phyloP scores from a whole-genome alignment of 805 yeast genomes.

The Candida hispaniensis region DNA sequence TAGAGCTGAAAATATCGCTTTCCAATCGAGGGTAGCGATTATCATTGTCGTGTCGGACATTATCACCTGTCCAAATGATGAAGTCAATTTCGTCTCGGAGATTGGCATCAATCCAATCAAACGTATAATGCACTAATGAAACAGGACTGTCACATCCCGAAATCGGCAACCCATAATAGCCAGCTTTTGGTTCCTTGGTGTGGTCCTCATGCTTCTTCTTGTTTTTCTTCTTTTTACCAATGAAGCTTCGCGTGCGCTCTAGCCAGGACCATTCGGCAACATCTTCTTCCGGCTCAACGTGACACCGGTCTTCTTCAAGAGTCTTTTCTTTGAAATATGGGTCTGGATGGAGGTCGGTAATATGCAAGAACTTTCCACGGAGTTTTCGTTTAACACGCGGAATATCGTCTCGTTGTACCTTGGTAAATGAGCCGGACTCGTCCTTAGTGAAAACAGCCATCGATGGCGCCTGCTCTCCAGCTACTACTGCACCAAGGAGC shows the following conservation, averaged over 20 bases:
- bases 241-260: not conserved
- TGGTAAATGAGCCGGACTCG: no score
- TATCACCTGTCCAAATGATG: constrained; percentile 87
- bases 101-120: constrained; percentile 55
- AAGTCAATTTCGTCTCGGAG: constrained; percentile 71
- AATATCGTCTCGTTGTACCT: no score
- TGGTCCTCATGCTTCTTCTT: constrained; percentile 28
- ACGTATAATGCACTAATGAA: constrained; percentile 47
- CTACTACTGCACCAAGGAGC: no score
- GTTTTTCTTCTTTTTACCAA: constrained; percentile 8
- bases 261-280: constrained; percentile 2
- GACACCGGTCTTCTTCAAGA: constrained; percentile 45
- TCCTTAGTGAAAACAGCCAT: no score
- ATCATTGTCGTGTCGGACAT: constrained; percentile 76
- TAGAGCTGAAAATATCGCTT: constrained; percentile 56
- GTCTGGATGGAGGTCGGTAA: constrained; percentile 84
- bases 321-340: constrained; percentile 47
- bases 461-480: no score
- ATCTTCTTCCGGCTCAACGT: constrained; percentile 25
- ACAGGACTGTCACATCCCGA: constrained; percentile 71
- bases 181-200: constrained; percentile 32
- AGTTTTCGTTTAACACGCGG: constrained; percentile 23
- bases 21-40: constrained; percentile 65
- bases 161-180: constrained; percentile 63
- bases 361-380: constrained; percentile 74